These are phyloP conservation scores for Fomitopsis serialis DNA, from an alignment of 768 basidiomycete genomes.

Conservation along the genomic window DNA sequence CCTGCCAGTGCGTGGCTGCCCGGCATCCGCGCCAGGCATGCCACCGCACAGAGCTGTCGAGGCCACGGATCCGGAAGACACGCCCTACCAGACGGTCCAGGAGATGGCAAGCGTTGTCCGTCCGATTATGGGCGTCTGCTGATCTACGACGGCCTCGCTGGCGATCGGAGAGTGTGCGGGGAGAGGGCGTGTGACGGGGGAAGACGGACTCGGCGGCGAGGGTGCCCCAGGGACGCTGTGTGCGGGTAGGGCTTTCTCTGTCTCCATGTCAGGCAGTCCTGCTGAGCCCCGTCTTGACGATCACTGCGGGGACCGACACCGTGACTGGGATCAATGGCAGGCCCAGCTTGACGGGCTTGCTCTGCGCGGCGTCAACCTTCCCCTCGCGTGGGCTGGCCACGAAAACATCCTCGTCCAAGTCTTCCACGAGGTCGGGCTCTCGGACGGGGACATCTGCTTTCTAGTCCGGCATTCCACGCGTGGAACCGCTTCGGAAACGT, in stretches of 20 bases:
- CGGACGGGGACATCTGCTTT: conserved; percentile 31
- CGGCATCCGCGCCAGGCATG: conserved; percentile 44
- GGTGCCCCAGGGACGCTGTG: conserved; percentile 18
- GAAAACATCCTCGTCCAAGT: conserved; percentile 31
- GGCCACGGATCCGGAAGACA: conserved; percentile 7
- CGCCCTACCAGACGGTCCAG: conserved; percentile 17
- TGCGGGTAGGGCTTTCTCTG: conserved; percentile 11
- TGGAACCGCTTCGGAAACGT: conserved; percentile 41
- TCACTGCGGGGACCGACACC: conserved; percentile 21
- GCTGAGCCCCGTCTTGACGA: too few species aligned
- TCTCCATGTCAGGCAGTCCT: too few species aligned
- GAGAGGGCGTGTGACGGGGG: conserved; percentile 6
- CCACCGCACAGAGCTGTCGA: conserved; percentile 1
- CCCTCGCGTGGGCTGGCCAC: conserved; percentile 36
- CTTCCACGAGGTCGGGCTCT: conserved; percentile 31
- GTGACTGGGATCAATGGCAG: conserved; percentile 32
- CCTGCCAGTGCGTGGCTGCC: conserved; percentile 66
- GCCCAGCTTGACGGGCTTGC: conserved; percentile 37
- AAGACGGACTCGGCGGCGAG: conserved; percentile 17
- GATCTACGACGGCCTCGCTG: neutral
- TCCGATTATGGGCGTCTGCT: neutral
- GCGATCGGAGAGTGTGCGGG: conserved; percentile 11
- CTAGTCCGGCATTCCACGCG: conserved; percentile 34
- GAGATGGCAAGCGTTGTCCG: conserved; percentile 6
- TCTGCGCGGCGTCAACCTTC: conserved; percentile 34